Percentiles rank a stretch among this genome's conserved stretches.
phyloP scores from a whole-genome alignment of 495 filamentous ascomycete genomes.

The Monascus purpureus region DNA sequence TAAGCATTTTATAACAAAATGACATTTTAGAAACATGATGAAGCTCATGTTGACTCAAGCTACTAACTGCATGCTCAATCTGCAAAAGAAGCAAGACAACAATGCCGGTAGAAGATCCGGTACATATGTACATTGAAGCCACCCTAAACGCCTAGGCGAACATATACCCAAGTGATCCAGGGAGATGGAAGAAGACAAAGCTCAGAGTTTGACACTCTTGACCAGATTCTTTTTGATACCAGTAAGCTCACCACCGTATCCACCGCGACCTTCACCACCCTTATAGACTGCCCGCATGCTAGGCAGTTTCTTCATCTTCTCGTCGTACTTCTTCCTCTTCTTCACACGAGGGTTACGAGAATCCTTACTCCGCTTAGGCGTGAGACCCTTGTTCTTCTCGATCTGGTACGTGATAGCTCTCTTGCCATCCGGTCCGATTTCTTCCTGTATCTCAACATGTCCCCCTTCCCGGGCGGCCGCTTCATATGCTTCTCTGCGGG shows the following conservation, averaged over 20 bases:
- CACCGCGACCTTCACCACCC: conserved; percentile 75
- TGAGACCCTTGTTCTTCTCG: conserved; percentile 92
- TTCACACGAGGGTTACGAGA: conserved; percentile 91
- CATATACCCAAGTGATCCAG: conserved; percentile 11
- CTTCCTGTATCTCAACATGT: conserved; percentile 41
- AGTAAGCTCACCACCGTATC: conserved; percentile 84
- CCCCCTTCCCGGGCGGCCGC: conserved; percentile 41
- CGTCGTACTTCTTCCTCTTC: conserved; percentile 88
- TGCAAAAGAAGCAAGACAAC: too few species aligned
- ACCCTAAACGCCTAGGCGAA: conserved; percentile 20
- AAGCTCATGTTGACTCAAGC: too few species aligned
- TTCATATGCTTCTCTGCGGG: conserved; percentile 36
- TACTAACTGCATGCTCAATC: too few species aligned
- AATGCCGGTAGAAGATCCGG: too few species aligned
- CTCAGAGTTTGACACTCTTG: conserved; percentile 78
- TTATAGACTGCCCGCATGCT: conserved; percentile 73
- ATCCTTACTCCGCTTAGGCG: conserved; percentile 80
- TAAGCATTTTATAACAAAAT: too few species aligned
- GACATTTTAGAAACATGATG: too few species aligned
- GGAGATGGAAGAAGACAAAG: conserved; percentile 3
- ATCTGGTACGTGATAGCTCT: conserved; percentile 83
- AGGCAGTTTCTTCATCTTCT: conserved; percentile 86
- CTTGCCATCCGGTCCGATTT: conserved; percentile 62
- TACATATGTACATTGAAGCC: too few species aligned
- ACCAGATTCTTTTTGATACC: conserved; percentile 90